Percentiles rank a stretch among this genome's conserved stretches.
These are phyloP conservation scores for Phytopythium boreale DNA, from an alignment of 352 stramenopile genomes.

Conservation along the genomic window DNA sequence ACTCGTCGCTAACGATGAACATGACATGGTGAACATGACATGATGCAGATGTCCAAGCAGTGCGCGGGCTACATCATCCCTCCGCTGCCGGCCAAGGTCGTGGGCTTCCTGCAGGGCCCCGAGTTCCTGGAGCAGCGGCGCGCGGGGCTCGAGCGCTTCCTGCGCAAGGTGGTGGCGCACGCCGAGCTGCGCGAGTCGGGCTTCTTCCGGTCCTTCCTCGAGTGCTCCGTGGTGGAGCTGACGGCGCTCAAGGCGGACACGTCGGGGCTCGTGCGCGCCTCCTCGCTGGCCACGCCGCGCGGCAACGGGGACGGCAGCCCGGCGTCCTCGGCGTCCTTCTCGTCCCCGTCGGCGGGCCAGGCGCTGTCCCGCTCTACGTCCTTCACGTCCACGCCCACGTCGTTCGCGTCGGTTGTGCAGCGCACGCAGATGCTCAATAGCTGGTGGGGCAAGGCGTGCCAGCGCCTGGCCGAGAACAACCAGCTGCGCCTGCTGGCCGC, in stretches of 20 bases:
- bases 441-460: conserved; percentile 82
- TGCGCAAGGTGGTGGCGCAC: conserved; percentile 74
- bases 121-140: conserved; percentile 82
- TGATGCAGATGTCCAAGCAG: conserved; percentile 40
- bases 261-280: conserved; percentile 2
- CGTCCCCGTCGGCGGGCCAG: background rate
- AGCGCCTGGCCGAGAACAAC: conserved; percentile 80
- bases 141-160: conserved; percentile 71
- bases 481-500: conserved; percentile 63
- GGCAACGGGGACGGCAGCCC: conserved; percentile 14
- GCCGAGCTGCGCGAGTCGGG: conserved; percentile 70
- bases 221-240: conserved; percentile 73
- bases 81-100: conserved; percentile 72
- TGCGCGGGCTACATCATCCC: conserved; percentile 85
- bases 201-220: conserved; percentile 71
- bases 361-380: conserved; percentile 15
- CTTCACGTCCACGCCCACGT: conserved; percentile 27
- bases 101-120: conserved; percentile 67
- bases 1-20: background rate
- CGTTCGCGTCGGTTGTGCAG: conserved; percentile 47
- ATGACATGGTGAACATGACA: background rate
- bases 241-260: conserved; percentile 59
- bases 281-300: conserved; percentile 13
- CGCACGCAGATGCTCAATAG: conserved; percentile 69
- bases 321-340: conserved; percentile 10